Base-by-base conservation (phyloP, 495 filamentous ascomycete genomes). In the Penicillium paradoxum region DNA sequence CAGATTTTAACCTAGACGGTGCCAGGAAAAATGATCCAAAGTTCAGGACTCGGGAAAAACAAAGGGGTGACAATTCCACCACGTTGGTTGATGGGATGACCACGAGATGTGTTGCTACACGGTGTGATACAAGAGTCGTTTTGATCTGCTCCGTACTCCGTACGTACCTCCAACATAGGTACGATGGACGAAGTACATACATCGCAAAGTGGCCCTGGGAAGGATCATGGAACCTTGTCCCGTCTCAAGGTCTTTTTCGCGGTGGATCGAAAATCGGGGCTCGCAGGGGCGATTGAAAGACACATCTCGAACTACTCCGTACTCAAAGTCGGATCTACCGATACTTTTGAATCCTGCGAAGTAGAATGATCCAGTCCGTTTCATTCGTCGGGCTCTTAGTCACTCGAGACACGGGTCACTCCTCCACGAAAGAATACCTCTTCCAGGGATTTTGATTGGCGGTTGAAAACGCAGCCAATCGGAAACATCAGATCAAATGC, bases 31-130 rank as follows among this genome's bases (percentile, higher is more conserved):
- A 39, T 36, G 21, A 39, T 53, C 43, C 42, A 39, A 21, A 21
- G 3, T 21, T 8, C 24, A 29, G 25, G 44, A 34, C 40, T 42
- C 19, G 44, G 17, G 9, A 32, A 42, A 15, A 13, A n/a, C n/a
- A 27, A 53, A 1, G 32, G 17, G 17, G 14, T 9, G 13, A 17
- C 29, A 34, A 15, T 58, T 37, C 55, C 43, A 49, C 14, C n/a
- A 27, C 17, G 44, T 21, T 40, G 46, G 43, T 61, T 49, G 38
- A 59, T 38, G 53, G 47, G 30, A 52, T 27, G n/a, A 45, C 38
- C 44, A 49, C 44, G 39, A 54, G 41, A 36, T 24, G 24, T 33
- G 21, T 29, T 30, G 29, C 51, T 46, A 55, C 46, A 47, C n/a
- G 21, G 7, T 15, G 40, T 43, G 14, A n/a, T 24, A 24, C 38